These are phyloP conservation scores for Raffaelea albimanens DNA, from an alignment of 2,329 filamentous ascomycete species.

Conservation along the genomic window DNA sequence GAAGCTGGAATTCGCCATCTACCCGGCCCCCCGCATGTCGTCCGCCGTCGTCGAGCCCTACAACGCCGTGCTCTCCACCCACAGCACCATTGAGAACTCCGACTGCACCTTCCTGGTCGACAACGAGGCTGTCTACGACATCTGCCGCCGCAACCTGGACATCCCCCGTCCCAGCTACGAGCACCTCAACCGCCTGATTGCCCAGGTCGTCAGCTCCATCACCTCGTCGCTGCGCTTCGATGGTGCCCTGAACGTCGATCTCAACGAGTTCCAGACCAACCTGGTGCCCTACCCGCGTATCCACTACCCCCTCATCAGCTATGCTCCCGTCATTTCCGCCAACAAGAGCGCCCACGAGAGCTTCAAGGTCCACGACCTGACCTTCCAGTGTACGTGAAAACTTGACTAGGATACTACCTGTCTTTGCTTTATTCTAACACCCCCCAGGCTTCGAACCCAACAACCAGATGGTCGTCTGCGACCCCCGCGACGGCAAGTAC, in stretches of 20 bases:
- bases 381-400: constrained; percentile 55
- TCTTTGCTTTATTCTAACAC: neutral
- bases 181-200: constrained; percentile 64
- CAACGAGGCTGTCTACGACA: constrained; percentile 68
- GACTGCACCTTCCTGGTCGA: constrained; percentile 71
- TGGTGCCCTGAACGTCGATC: constrained; percentile 62
- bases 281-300: constrained; percentile 65
- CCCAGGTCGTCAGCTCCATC: constrained; percentile 66
- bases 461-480: constrained; percentile 72
- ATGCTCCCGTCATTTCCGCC: constrained; percentile 61
- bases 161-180: constrained; percentile 60
- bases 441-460: constrained; percentile 62
- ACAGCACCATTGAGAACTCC: constrained; percentile 70
- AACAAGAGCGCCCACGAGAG: constrained; percentile 76
- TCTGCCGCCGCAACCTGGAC: constrained; percentile 63
- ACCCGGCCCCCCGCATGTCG: constrained; percentile 60
- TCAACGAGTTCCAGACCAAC: constrained; percentile 74
- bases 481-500: constrained; percentile 66
- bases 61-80: constrained; percentile 63
- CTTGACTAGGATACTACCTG: neutral
- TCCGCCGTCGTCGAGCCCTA: constrained; percentile 66
- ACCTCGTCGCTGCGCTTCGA: constrained; percentile 65
- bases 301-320: constrained; percentile 65
- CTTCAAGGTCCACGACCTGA: constrained; percentile 74
- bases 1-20: constrained; percentile 67